These are phyloP conservation scores for Boletus rufocinnamomeus DNA, from an alignment of 768 basidiomycete genomes.

Conservation along the genomic window DNA sequence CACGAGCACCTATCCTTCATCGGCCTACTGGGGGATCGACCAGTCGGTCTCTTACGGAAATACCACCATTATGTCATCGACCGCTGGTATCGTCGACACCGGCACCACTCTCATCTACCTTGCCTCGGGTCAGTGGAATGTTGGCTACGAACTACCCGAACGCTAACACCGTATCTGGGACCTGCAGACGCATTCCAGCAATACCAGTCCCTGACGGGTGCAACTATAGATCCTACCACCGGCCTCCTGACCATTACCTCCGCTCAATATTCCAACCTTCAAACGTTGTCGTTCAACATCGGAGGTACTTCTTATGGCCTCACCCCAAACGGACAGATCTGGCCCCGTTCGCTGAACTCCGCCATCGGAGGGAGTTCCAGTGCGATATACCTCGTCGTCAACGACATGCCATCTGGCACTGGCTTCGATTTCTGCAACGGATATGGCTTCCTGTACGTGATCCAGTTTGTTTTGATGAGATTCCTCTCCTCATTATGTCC, in stretches of 20 bases:
- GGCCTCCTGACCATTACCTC: slow-evolving; percentile 30
- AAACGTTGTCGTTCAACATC: slow-evolving; percentile 31
- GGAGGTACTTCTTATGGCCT: slow-evolving; percentile 16
- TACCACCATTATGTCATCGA: slow-evolving; percentile 21
- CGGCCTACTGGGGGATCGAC: slow-evolving; percentile 35
- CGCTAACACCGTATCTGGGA: background rate
- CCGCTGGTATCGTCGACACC: slow-evolving; percentile 37
- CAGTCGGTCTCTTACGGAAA: slow-evolving; percentile 33
- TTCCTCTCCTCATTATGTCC: background rate
- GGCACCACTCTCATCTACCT: slow-evolving; percentile 33
- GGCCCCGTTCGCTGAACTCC: slow-evolving; percentile 34
- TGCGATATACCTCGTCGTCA: slow-evolving; percentile 32
- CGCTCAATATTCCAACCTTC: slow-evolving; percentile 24
- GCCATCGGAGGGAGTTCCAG: slow-evolving; percentile 26
- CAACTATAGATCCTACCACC: slow-evolving; percentile 22
- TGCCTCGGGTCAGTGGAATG: slow-evolving; percentile 18
- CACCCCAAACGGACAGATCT: slow-evolving; percentile 34
- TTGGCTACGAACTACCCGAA: background rate
- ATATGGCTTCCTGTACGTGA: slow-evolving; percentile 13
- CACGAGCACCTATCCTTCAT: slow-evolving; percentile 26
- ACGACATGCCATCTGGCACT: slow-evolving; percentile 13
- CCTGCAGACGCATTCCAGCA: slow-evolving; percentile 24
- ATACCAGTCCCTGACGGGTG: slow-evolving; percentile 32
- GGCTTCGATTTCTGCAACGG: slow-evolving; percentile 25
- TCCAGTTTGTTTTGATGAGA: background rate